Evolutionary conservation across 495 filamentous ascomycete genomes (phyloP).

Genomic region (Xylaria longipes): DNA sequence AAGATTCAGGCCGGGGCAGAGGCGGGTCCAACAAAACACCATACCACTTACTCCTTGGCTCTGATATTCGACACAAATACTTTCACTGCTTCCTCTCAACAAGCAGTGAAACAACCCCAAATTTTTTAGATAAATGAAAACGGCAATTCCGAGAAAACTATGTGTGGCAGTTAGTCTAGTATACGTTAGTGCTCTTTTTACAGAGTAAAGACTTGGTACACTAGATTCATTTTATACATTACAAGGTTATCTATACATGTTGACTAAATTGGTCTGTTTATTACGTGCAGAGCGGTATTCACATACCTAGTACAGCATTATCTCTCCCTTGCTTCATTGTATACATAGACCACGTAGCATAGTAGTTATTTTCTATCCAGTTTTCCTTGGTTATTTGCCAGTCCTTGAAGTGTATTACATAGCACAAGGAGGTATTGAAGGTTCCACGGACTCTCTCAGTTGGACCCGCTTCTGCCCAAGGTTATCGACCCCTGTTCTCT

Average conservation of each 20-base stretch:
- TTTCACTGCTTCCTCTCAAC: not conserved
- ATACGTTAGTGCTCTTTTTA: not conserved
- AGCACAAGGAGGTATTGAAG: not conserved
- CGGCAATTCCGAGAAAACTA: not conserved
- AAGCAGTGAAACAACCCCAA: not conserved
- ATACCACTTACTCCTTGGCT: not conserved
- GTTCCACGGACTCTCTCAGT: not conserved
- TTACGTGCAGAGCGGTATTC: not conserved
- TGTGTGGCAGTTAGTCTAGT: not conserved
- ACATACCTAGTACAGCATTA: not conserved
- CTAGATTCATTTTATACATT: not conserved
- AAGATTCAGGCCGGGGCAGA: not conserved
- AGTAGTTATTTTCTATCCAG: not conserved
- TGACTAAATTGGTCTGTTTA: not conserved
- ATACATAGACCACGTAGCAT: not conserved
- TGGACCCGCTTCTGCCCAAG: slow-evolving; percentile 12
- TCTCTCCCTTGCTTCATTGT: not conserved
- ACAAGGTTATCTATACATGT: not conserved
- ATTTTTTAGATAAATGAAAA: not conserved
- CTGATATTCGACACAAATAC: not conserved
- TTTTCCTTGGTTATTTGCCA: not conserved
- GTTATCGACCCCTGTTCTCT: slow-evolving; percentile 17
- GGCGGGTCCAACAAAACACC: not conserved
- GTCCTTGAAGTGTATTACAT: not conserved
- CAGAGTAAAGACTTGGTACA: not conserved